Evolutionary conservation across 129 eudicot species (phyloP), one percentile per base, ranked within the genome.

Genomic region (Centella asiatica): DNA sequence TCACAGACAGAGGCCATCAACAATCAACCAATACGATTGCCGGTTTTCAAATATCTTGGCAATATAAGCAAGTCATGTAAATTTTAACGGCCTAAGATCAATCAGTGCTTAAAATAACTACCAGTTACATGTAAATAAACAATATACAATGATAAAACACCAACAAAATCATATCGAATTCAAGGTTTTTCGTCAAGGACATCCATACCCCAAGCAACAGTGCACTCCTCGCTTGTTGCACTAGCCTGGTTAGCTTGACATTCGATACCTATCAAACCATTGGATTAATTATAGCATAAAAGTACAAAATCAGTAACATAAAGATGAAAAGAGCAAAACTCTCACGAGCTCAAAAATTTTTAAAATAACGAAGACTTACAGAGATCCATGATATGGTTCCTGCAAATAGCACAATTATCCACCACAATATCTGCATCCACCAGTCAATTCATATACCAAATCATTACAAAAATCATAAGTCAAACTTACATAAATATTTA

Each of bases 161-260:
- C 5, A 5, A 8, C 12, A 28, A 4, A 12, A 44, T 18, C 18
- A 7, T 4, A n/a, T 4, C n/a, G n/a, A 48, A n/a, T n/a, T 14
- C 20, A 4, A n/a, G 13, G 54, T 19, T 48, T 22, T n/a, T n/a
- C n/a, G n/a, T n/a, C n/a, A n/a, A n/a, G 28, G 18, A 47, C 4
- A 40, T 55, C 24, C 79, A 36, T 79, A 88, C 96, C 96, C 96
- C 93, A 88, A 64, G 96, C 96, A 62, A 88, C 93, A 2, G 93
- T 84, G 75, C 94, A 88, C 63, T 88, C 96, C 74, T 84, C 93
- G 31, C 89, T 88, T 5, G 96, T 88, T 45, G 96, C 96, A 69
- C 93, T 88, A 46, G 93, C 96, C 65, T 88, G 96, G 60, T 88
- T 88, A 31, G 92, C 95, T 73, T 87, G 95, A n/a, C 93, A 87